Evolutionary conservation across 306 rosid genomes (phyloP).

Genomic region (Sicyos baderoa): DNA sequence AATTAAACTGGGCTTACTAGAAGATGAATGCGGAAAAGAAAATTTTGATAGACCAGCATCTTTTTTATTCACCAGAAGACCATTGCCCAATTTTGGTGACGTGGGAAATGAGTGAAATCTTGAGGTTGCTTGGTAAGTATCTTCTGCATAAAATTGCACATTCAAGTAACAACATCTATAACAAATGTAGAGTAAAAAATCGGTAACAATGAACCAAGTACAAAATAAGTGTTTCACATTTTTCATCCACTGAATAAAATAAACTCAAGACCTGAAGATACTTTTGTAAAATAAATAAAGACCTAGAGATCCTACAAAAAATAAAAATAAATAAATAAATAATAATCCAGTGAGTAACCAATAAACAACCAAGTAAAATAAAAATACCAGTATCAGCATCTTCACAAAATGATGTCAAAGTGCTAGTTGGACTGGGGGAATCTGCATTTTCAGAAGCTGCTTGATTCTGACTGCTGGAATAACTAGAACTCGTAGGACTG

Average conservation of each 20-base stretch:
- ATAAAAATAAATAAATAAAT: too few species aligned
- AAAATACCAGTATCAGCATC: slow-evolving; percentile 79
- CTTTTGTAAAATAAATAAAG: too few species aligned
- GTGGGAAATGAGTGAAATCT: slow-evolving; percentile 28
- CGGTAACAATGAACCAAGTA: neutral
- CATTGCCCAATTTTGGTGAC: slow-evolving; percentile 30
- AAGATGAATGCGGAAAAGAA: slow-evolving; percentile 27
- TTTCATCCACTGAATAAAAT: neutral
- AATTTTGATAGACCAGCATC: slow-evolving; percentile 30
- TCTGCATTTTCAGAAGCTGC: slow-evolving; percentile 55
- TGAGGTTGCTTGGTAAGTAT: slow-evolving; percentile 40
- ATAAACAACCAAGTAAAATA: slow-evolving; percentile 23
- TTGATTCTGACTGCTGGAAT: slow-evolving; percentile 35
- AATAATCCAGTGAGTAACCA: slow-evolving; percentile 7
- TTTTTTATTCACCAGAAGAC: slow-evolving; percentile 27
- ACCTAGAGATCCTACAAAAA: neutral
- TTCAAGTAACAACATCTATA: slow-evolving; percentile 14
- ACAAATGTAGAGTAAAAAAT: neutral
- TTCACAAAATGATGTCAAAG: slow-evolving; percentile 56
- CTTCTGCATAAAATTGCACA: slow-evolving; percentile 34
- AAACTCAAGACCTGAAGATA: neutral
- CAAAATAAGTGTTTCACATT: neutral
- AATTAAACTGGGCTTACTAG: slow-evolving; percentile 25
- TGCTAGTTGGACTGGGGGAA: slow-evolving; percentile 57
- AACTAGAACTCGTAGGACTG: slow-evolving; percentile 46